A percentile compares a stretch with the other conserved stretches of the same genome.
Evolutionary conservation across 1,284 basidiomycete species (phyloP).

Genomic region (Coniferiporia weirii): DNA sequence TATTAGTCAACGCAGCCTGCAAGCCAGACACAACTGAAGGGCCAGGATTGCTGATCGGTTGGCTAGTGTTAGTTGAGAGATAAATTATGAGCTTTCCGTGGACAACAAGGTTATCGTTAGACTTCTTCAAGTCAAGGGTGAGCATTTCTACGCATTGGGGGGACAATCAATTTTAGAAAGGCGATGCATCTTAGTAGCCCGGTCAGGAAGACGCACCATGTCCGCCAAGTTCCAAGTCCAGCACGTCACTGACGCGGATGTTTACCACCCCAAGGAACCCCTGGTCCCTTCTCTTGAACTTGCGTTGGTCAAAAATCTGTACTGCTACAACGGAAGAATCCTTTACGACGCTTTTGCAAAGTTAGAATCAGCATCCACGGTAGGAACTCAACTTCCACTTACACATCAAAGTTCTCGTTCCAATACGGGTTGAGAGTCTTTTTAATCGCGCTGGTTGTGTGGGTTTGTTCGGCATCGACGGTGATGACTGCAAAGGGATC

Average conservation of each 20-base stretch:
- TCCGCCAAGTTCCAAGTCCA: constrained; percentile 85
- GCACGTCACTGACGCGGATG: constrained; percentile 82
- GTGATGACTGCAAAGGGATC: constrained; percentile 95
- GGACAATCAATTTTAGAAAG: constrained; percentile 1
- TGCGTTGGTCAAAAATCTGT: constrained; percentile 96
- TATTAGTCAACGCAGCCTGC: constrained; percentile 49
- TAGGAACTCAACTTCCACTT: constrained; percentile 20
- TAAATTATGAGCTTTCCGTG: constrained; percentile 90
- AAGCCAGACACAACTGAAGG: constrained; percentile 57
- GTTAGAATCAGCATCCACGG: constrained; percentile 13
- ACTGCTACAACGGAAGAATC: constrained; percentile 90
- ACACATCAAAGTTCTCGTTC: constrained; percentile 94
- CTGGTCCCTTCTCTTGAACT: constrained; percentile 94
- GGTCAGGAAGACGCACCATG: constrained; percentile 59
- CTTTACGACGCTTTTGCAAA: constrained; percentile 63
- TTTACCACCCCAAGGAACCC: constrained; percentile 95
- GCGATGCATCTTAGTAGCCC: not conserved
- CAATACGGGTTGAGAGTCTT: constrained; percentile 90
- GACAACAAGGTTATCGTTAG: constrained; percentile 83
- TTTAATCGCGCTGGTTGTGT: constrained; percentile 88
- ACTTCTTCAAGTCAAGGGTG: constrained; percentile 85
- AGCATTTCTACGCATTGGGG: constrained; percentile 64
- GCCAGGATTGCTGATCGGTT: constrained; percentile 72
- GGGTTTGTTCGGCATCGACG: constrained; percentile 91
- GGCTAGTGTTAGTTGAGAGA: constrained; percentile 76